Percentiles rank a stretch among this genome's conserved stretches.
These are phyloP conservation scores for Huntiella abstrusa DNA, from an alignment of 2,329 filamentous ascomycete species.

Conservation along the genomic window DNA sequence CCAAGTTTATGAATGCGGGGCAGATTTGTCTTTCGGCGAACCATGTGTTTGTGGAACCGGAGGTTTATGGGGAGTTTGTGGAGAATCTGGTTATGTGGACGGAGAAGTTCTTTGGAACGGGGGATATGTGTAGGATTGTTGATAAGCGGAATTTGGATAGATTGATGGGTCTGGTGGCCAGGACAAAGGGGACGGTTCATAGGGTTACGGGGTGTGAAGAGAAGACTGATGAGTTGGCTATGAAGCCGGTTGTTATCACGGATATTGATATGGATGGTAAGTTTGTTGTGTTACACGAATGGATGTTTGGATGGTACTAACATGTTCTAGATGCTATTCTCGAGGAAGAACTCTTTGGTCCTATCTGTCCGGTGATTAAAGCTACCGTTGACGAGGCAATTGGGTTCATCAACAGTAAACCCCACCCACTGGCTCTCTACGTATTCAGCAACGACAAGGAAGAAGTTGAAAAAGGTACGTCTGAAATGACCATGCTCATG, in stretches of 20 bases:
- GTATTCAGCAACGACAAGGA: slow-evolving; percentile 20
- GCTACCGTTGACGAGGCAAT: slow-evolving; percentile 18
- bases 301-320: slow-evolving; percentile 15
- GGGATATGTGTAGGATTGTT: slow-evolving; percentile 19
- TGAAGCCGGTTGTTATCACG: slow-evolving; percentile 2
- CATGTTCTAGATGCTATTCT: slow-evolving; percentile 21
- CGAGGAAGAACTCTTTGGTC: slow-evolving; percentile 26
- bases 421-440: slow-evolving; percentile 23
- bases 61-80: slow-evolving; percentile 21
- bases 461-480: slow-evolving; percentile 18
- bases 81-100: slow-evolving; percentile 18
- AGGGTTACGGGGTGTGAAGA: slow-evolving; percentile 14
- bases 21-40: slow-evolving; percentile 19
- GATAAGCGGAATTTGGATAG: slow-evolving; percentile 25
- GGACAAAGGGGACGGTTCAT: slow-evolving; percentile 19
- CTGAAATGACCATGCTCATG: slow-evolving; percentile 1
- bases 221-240: slow-evolving; percentile 15
- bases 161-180: slow-evolving; percentile 19
- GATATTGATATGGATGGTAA: slow-evolving; percentile 1
- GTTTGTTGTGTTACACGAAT: not conserved
- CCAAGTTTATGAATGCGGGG: slow-evolving; percentile 25
- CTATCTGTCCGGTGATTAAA: slow-evolving; percentile 23
- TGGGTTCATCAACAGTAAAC: slow-evolving; percentile 14
- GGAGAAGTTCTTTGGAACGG: slow-evolving; percentile 17
- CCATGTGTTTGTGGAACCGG: slow-evolving; percentile 25